Conservation (phyloP, 2,329 filamentous ascomycete genomes). For the Diaporthe amygdali region DNA sequence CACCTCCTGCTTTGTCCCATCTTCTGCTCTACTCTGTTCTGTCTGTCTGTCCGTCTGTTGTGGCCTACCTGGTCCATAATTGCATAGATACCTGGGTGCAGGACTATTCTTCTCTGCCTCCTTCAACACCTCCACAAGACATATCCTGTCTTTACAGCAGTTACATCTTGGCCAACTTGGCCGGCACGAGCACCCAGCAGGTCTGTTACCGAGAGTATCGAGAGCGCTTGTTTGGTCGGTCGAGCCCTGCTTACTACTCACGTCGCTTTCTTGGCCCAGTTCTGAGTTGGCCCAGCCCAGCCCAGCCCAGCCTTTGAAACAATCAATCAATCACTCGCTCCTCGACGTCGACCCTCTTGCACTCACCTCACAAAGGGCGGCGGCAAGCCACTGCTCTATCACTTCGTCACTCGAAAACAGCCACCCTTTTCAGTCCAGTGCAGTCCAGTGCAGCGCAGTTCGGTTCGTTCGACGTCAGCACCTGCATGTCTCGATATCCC, state of each 20-base stretch:
- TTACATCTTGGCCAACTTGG: too few relatives aligned
- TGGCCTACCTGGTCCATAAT: background rate
- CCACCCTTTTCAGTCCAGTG: background rate
- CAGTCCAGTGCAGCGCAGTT: background rate
- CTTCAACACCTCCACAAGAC: background rate
- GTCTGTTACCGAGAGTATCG: too few relatives aligned
- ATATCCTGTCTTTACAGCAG: background rate
- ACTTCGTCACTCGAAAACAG: background rate
- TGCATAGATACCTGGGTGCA: too few relatives aligned
- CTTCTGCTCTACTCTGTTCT: background rate
- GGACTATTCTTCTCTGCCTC: too few relatives aligned
- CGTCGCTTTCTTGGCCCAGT: background rate
- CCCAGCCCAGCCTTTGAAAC: constrained; percentile 14
- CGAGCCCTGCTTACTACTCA: background rate
- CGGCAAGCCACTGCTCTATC: background rate
- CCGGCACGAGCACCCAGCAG: constrained; percentile 1
- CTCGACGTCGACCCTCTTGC: constrained; percentile 4
- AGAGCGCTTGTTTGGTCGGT: background rate
- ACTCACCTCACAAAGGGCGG: background rate
- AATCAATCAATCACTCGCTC: constrained; percentile 3
- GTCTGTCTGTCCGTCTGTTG: background rate
- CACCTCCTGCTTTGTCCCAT: constrained; percentile 5
- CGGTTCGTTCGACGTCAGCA: background rate
- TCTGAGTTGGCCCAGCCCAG: background rate
- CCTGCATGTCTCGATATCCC: constrained; percentile 13